These are phyloP conservation scores for Coprinellus aureogranulatus DNA, from an alignment of 768 basidiomycete genomes.

Conservation along the genomic window DNA sequence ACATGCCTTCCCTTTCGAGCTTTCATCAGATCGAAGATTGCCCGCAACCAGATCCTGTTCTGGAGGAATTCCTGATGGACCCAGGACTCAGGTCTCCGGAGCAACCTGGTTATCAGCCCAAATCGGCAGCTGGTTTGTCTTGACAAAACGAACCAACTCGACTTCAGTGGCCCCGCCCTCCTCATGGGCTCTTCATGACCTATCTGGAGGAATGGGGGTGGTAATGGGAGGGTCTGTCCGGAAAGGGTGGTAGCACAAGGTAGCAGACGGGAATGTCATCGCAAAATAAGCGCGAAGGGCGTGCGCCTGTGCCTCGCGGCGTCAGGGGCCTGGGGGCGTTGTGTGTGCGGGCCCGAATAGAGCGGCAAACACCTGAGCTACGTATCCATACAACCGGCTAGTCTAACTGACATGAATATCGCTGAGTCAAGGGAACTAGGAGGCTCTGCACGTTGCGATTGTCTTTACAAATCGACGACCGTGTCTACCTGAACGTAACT, in stretches of 20 bases:
- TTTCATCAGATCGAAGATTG: neutral
- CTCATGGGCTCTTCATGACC: neutral
- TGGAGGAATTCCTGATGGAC: neutral
- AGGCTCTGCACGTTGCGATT: neutral
- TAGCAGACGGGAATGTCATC: neutral
- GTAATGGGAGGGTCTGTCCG: neutral
- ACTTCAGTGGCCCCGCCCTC: neutral
- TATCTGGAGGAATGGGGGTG: neutral
- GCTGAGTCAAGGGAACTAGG: neutral
- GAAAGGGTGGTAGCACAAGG: neutral
- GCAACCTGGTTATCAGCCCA: neutral
- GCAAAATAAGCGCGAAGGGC: neutral
- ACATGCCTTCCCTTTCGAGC: neutral
- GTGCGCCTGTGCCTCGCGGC: neutral
- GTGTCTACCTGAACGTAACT: neutral
- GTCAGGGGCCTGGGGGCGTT: too few species aligned
- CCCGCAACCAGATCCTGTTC: neutral
- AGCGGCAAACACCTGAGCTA: neutral
- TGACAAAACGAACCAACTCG: neutral
- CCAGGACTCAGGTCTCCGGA: neutral
- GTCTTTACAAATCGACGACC: neutral
- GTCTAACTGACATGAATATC: constrained; percentile 2
- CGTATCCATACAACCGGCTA: neutral
- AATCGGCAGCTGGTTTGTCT: constrained; percentile 1
- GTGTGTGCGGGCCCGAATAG: neutral